phyloP scores from a whole-genome alignment of 2,329 filamentous ascomycete genomes.

The Tolypocladium inflatum region DNA sequence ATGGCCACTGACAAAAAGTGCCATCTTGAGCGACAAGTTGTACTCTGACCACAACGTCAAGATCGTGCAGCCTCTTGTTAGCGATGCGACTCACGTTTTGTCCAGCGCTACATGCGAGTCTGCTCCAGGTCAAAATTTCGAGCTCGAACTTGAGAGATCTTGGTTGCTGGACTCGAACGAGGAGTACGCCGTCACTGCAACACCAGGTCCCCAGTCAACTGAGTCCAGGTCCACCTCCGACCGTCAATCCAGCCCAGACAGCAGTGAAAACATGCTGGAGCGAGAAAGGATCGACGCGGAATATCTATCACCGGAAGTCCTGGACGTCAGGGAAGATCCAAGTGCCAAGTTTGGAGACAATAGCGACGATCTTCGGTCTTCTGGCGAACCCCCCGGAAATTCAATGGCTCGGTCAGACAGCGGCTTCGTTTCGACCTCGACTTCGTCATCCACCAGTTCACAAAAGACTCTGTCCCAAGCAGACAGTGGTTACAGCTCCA shows the following conservation, averaged over 20 bases:
- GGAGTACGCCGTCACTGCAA: neutral
- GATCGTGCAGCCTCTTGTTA: neutral
- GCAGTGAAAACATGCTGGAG: too few relatives aligned
- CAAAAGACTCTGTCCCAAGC: constrained; percentile 42
- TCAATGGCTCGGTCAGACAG: constrained; percentile 30
- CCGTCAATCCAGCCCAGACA: neutral
- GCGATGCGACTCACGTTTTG: too few relatives aligned
- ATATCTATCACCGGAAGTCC: constrained; percentile 18
- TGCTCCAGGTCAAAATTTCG: neutral
- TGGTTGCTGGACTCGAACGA: neutral
- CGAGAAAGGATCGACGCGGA: constrained; percentile 10
- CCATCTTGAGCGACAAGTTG: neutral
- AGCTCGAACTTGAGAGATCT: neutral
- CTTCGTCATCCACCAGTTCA: constrained; percentile 31
- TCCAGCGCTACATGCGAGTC: neutral
- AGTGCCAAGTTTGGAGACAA: constrained; percentile 28
- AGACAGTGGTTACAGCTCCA: constrained; percentile 54
- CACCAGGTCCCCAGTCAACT: neutral
- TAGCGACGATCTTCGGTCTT: neutral
- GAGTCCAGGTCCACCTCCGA: neutral
- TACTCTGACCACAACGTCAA: neutral
- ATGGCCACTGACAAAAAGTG: neutral
- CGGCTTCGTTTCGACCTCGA: constrained; percentile 38
- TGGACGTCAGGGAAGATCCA: constrained; percentile 32
- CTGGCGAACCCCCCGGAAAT: constrained; percentile 6